phyloP scores from a whole-genome alignment of 2,329 filamentous ascomycete genomes.

The Cadophora sp. region DNA sequence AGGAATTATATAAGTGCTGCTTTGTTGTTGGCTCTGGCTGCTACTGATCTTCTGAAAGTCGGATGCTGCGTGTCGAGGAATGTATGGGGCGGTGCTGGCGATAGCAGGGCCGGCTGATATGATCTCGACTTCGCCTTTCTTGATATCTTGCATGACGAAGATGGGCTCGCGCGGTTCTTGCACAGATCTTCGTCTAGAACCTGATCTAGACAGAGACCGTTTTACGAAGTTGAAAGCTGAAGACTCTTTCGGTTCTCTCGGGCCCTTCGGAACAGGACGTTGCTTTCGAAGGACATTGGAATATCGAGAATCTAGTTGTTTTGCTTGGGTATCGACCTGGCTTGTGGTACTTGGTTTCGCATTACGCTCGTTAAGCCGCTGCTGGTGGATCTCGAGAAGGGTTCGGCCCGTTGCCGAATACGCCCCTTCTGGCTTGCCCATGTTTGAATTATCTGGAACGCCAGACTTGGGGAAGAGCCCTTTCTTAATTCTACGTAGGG shows the following conservation, averaged over 20 bases:
- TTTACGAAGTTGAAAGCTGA: constrained; percentile 12
- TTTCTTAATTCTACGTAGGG: constrained; percentile 21
- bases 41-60: constrained; percentile 18
- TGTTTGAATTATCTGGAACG: neutral
- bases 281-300: neutral
- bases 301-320: neutral
- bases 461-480: constrained; percentile 22
- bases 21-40: neutral
- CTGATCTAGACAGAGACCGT: neutral
- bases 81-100: constrained; percentile 20
- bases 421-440: neutral
- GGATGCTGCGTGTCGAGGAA: constrained; percentile 26
- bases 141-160: constrained; percentile 8
- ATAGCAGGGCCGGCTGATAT: constrained; percentile 2
- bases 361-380: constrained; percentile 1
- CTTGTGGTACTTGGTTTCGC: neutral
- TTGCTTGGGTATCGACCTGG: neutral
- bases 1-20: no score
- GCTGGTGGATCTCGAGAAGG: constrained; percentile 10
- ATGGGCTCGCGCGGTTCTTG: constrained; percentile 2
- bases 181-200: neutral
- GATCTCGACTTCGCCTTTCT: constrained; percentile 7
- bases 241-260: neutral
- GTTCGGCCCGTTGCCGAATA: neutral
- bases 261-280: constrained; percentile 5